Evolutionary conservation across 1,284 basidiomycete species (phyloP), one percentile per base, ranked within the genome.

Genomic region (Cryptococcus sp.): DNA sequence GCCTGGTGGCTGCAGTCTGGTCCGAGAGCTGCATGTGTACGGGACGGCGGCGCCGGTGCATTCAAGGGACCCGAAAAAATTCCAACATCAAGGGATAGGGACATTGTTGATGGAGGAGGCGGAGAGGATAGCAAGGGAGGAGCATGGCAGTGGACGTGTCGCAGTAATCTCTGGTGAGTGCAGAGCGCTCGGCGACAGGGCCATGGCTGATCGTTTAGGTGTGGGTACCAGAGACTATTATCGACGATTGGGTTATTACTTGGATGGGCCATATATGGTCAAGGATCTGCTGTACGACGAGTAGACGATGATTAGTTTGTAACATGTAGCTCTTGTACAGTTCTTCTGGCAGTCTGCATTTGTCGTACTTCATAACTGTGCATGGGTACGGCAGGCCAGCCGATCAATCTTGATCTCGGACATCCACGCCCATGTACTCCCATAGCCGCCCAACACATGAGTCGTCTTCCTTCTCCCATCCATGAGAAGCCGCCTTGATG

Each of bases 71-170:
- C 95, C 95, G 16, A 97, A 92, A 41, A 95, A 95, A 73, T 97
- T 97, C 78, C 92, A 97, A 69, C 92, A 97, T 73, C 89, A 93
- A 77, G 95, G 95, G 9, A 97, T 98, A 68, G 95, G 95, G 19
- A 97, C 92, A 23, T 71, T 98, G 53, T 75, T 99, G 52, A 99
- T 99, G 95, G 95, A 99, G 71, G 94, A 98, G 76, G 95, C 95
- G 1, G 95, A 98, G 73, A 80, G 91, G 55, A 98, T 99, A 74
- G 92, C 95, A n/a, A 78, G 85, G 55, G 94, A 97, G 63, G 95
- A 98, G 69, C 95, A 98, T 69, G 93, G 89, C 2, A 95, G 90
- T 69, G 69, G 69, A 4, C 54, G 71, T 74, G 75, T 99, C 32
- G 95, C 89, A 16, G 95, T 99, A 53, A 98, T 99, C 60, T 93